Base-by-base conservation (phyloP, 768 basidiomycete species). In the Lyophyllum atratum region DNA sequence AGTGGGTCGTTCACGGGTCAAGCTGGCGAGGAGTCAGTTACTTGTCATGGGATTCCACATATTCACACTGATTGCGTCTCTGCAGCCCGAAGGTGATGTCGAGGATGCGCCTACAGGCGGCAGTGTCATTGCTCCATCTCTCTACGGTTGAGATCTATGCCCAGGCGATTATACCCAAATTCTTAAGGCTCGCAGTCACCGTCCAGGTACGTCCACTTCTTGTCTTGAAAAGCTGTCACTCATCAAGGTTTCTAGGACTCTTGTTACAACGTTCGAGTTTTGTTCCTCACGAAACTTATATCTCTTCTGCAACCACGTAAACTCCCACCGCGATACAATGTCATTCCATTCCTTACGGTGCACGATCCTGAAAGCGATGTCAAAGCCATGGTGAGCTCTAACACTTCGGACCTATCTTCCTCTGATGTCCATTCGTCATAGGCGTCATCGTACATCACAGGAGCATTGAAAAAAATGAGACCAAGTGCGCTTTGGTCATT, bases 341-440 rank as follows among this genome's bases (percentile, higher is more conserved):
- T 91, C 44, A 83, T 97, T 55, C 89, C 92, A 5, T 94, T 97
- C 75, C 74, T 99, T 44, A 87, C 91, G 0, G 89, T 95, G 0
- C 88, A 93, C 64, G 97, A 99, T 70, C 95, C 95, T 0, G 96
- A 98, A 59, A 70, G 71, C 22, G 95, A 98, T 56, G 81, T 95
- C 26, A 86, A 85, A 61, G 72, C 70, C 25, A 77, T 84, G 73
- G 94, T 91, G 54, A 61, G 82, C 61, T 2, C 10, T n/a, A 45
- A n/a, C 17, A n/a, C 1, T 26, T 1, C 15, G 10, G 42, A n/a
- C 37, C 44, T 5, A 1, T 47, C 40, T 15, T 50, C 64, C 54
- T 60, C 39, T 31, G 44, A 29, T 47, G 39, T 39, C 64, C 53
- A 58, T 51, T 57, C 58, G 52, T n/a, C 39, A 12, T 57, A 89